These are phyloP conservation scores for Citrullus amarus DNA, from an alignment of 306 rosid species.

Conservation along the genomic window DNA sequence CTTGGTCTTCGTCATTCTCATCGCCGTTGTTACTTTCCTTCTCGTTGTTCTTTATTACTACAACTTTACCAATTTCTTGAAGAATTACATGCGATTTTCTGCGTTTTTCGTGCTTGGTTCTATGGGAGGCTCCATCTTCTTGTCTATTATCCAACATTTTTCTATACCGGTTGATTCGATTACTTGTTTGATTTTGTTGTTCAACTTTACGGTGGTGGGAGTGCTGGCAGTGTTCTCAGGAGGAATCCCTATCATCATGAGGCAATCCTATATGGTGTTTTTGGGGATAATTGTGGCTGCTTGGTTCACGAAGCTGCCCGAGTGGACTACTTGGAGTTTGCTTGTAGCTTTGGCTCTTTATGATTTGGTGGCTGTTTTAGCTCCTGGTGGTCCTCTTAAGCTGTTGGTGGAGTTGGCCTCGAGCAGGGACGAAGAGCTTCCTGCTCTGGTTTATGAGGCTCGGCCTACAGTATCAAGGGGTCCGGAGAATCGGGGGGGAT, in stretches of 20 bases:
- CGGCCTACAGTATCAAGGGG: conserved; percentile 45
- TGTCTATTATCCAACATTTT: conserved; percentile 52
- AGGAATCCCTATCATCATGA: conserved; percentile 59
- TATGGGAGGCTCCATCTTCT: conserved; percentile 83
- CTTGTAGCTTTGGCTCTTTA: conserved; percentile 73
- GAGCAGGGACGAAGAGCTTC: conserved; percentile 74
- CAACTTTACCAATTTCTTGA: conserved; percentile 73
- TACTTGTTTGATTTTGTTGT: conserved; percentile 51
- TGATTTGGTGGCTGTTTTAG: conserved; percentile 80
- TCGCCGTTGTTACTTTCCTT: conserved; percentile 67
- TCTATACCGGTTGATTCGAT: conserved; percentile 66
- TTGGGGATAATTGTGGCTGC: conserved; percentile 84
- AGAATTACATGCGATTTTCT: conserved; percentile 79
- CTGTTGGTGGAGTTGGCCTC: conserved; percentile 82
- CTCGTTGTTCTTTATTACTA: conserved; percentile 75
- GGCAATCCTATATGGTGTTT: conserved; percentile 65
- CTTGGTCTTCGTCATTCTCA: conserved; percentile 57
- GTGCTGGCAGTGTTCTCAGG: conserved; percentile 62
- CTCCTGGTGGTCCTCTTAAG: conserved; percentile 92
- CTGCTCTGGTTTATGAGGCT: conserved; percentile 83
- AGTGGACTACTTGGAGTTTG: conserved; percentile 89
- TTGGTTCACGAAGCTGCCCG: conserved; percentile 81
- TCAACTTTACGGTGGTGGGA: conserved; percentile 74
- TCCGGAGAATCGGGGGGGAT: conserved; percentile 16
- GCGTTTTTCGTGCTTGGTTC: conserved; percentile 73